Evolutionary conservation across 352 stramenopile genomes (phyloP).

Genomic region (Elongisporangium anandrum): DNA sequence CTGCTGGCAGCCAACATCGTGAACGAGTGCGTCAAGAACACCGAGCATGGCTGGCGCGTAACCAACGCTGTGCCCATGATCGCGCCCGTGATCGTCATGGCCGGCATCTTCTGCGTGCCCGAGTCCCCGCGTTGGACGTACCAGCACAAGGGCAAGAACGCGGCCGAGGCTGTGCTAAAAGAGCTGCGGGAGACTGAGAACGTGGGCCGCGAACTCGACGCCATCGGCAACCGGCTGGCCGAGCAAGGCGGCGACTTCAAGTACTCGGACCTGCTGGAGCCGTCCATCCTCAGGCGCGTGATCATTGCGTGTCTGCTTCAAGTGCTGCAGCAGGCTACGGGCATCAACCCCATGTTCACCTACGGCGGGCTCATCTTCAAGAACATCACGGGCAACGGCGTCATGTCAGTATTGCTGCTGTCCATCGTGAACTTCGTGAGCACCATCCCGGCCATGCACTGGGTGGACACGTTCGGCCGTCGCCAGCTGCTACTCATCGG

Average conservation of each 20-base stretch:
- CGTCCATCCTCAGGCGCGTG: conserved; percentile 13
- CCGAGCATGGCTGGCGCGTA: conserved; percentile 21
- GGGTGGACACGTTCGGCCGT: conserved; percentile 32
- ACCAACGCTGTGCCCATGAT: conserved; percentile 32
- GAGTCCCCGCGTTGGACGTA: conserved; percentile 27
- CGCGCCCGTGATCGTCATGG: conserved; percentile 29
- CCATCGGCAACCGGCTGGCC: conserved; percentile 38
- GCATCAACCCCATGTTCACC: conserved; percentile 28
- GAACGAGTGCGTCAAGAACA: conserved; percentile 22
- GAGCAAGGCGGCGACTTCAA: conserved; percentile 5
- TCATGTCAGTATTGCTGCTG: conserved; percentile 12
- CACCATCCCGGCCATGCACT: conserved; percentile 32
- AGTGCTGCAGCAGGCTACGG: conserved; percentile 29
- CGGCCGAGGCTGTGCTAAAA: conserved; percentile 27
- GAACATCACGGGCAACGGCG: conserved; percentile 22
- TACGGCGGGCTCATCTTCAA: conserved; percentile 24
- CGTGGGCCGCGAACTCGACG: conserved; percentile 31
- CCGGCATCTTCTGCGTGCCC: conserved; percentile 21
- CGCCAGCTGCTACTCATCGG: conserved; percentile 33
- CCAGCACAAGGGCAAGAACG: conserved; percentile 17
- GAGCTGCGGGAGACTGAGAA: conserved; percentile 26
- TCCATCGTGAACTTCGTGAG: conserved; percentile 27
- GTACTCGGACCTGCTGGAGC: conserved; percentile 14
- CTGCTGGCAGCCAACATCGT: conserved; percentile 21
- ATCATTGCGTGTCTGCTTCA: conserved; percentile 34